Percentiles rank a stretch among this genome's conserved stretches.
phyloP scores from a whole-genome alignment of 2,329 filamentous ascomycete genomes.

The Trichoderma polysporum region DNA sequence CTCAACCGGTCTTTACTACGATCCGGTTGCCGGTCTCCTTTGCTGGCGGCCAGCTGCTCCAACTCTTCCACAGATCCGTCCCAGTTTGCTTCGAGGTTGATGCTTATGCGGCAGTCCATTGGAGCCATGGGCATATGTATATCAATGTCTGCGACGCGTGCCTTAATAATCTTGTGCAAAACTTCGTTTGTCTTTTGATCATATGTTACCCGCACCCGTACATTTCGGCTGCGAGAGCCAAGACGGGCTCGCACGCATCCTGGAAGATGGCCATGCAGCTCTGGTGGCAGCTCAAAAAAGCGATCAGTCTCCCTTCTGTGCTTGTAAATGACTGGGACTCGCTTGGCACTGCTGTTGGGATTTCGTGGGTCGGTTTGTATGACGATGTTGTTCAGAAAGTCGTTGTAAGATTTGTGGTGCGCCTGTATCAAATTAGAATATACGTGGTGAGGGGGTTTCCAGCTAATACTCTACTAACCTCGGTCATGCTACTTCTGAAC shows the following conservation, averaged over 20 bases:
- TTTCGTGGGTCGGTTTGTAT: constrained; percentile 57
- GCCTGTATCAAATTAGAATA: constrained; percentile 45
- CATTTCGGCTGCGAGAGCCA: constrained; percentile 45
- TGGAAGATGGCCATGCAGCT: constrained; percentile 60
- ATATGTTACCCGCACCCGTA: constrained; percentile 63
- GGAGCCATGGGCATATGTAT: constrained; percentile 73
- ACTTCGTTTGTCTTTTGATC: constrained; percentile 71
- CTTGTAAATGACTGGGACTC: constrained; percentile 72
- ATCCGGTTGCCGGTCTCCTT: constrained; percentile 50
- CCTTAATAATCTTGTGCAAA: constrained; percentile 85
- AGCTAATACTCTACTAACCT: too few species aligned
- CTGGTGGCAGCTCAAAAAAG: constrained; percentile 72
- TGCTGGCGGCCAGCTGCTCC: constrained; percentile 40
- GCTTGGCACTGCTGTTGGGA: constrained; percentile 41
- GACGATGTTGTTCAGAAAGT: constrained; percentile 74
- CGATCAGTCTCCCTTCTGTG: constrained; percentile 81
- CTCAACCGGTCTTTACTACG: constrained; percentile 88
- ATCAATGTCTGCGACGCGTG: constrained; percentile 83
- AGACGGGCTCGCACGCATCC: constrained; percentile 62
- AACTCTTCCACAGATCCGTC: constrained; percentile 65
- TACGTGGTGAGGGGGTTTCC: too few species aligned
- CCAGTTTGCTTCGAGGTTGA: constrained; percentile 92
- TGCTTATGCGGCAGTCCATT: constrained; percentile 89
- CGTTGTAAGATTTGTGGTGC: constrained; percentile 82
- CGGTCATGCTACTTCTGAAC: constrained; percentile 88